Conservation (phyloP, 2,329 filamentous ascomycete species). For the Parafenestella ontariensis region DNA sequence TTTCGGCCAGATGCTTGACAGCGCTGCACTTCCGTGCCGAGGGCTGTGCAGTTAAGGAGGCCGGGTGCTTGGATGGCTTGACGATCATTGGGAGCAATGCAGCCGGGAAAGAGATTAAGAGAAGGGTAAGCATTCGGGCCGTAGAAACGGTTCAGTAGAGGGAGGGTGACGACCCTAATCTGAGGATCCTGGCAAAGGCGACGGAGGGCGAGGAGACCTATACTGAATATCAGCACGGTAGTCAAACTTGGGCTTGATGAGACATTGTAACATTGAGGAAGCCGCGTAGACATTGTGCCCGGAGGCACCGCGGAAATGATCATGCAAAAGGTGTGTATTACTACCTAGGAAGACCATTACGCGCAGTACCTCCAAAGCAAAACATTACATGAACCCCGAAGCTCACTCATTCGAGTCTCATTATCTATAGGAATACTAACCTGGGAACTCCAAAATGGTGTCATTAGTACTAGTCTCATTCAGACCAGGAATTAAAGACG, state of each 20-base stretch:
- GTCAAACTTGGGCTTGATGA: too few relatives aligned
- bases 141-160: conserved; percentile 44
- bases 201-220: conserved; percentile 31
- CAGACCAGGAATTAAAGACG: not conserved
- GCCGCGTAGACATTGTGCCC: not conserved
- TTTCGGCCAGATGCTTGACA: conserved; percentile 52
- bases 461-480: not conserved
- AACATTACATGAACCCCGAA: conserved; percentile 2
- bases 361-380: conserved; percentile 3
- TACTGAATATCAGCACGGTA: not conserved
- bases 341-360: conserved; percentile 4
- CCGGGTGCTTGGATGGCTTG: conserved; percentile 48
- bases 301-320: not conserved
- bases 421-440: conserved; percentile 8
- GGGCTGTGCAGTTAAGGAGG: conserved; percentile 47
- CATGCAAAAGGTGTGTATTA: conserved; percentile 3
- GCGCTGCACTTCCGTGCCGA: conserved; percentile 41
- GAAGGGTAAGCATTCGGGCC: conserved; percentile 40
- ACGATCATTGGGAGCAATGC: conserved; percentile 32
- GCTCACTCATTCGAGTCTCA: not conserved
- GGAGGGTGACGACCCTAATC: conserved; percentile 49
- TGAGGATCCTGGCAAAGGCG: conserved; percentile 44
- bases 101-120: conserved; percentile 46
- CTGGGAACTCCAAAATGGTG: conserved; percentile 12
- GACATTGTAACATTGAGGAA: too few relatives aligned